Conservation (phyloP, 306 rosid genomes). For the Begonia masoniana region DNA sequence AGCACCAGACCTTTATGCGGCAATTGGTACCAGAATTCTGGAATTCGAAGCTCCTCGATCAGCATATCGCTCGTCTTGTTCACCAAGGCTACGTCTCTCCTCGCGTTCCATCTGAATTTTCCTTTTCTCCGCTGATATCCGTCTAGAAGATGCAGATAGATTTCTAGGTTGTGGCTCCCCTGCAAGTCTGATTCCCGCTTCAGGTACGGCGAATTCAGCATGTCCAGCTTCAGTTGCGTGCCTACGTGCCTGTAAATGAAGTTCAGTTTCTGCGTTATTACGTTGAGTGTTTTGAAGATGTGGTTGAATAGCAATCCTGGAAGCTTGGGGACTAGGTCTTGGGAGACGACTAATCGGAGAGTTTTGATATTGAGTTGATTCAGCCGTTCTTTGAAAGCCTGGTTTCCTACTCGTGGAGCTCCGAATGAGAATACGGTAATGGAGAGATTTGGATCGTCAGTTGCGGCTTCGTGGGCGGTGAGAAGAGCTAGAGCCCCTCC, state of each 20-base stretch:
- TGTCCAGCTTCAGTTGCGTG: slow-evolving; percentile 33
- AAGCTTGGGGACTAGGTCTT: slow-evolving; percentile 45
- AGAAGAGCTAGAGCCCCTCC: slow-evolving; percentile 61
- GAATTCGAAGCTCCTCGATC: slow-evolving; percentile 42
- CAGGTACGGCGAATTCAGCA: slow-evolving; percentile 38
- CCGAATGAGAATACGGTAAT: slow-evolving; percentile 55
- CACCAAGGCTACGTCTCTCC: slow-evolving; percentile 51
- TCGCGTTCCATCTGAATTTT: slow-evolving; percentile 32
- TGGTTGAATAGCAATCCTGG: slow-evolving; percentile 50
- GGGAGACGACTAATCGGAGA: slow-evolving; percentile 28
- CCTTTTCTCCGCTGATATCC: slow-evolving; percentile 23
- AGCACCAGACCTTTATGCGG: slow-evolving; percentile 51
- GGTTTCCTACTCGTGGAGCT: slow-evolving; percentile 62
- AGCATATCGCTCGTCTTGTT: slow-evolving; percentile 58
- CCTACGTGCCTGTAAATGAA: slow-evolving; percentile 59
- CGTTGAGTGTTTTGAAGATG: slow-evolving; percentile 26
- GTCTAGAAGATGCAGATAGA: slow-evolving; percentile 60
- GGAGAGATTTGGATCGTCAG: slow-evolving; percentile 17
- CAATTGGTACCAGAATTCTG: slow-evolving; percentile 53
- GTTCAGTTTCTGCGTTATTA: slow-evolving; percentile 24
- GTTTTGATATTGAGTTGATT: slow-evolving; percentile 32
- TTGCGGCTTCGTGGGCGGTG: slow-evolving; percentile 43
- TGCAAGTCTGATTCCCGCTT: slow-evolving; percentile 26
- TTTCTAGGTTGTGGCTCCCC: slow-evolving; percentile 50
- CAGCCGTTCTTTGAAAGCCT: slow-evolving; percentile 40